A percentile compares a stretch with the other conserved stretches of the same genome.
Evolutionary conservation across 495 filamentous ascomycete genomes (phyloP).

Genomic region (Aspergillus steynii): DNA sequence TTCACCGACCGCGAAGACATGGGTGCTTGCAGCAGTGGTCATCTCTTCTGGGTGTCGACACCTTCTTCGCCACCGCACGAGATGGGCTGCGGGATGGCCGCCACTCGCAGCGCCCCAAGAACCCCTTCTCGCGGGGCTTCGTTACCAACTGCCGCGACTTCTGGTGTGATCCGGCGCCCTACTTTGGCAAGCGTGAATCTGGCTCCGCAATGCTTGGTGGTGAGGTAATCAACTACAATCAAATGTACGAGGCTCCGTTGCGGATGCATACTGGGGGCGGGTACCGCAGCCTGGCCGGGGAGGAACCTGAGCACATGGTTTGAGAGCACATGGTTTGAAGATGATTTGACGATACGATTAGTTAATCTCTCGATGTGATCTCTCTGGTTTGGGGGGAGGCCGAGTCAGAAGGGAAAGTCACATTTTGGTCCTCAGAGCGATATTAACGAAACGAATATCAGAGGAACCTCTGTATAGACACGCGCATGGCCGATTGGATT

Average conservation of each 20-base stretch:
- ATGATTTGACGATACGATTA: constrained; percentile 5
- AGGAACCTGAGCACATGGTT: constrained; percentile 37
- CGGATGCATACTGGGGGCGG: constrained; percentile 55
- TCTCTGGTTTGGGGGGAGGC: background rate
- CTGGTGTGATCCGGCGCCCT: constrained; percentile 84
- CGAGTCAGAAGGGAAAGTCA: no score
- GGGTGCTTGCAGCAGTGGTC: constrained; percentile 78
- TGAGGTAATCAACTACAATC: constrained; percentile 78
- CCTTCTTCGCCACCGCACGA: constrained; percentile 81
- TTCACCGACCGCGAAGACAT: constrained; percentile 45
- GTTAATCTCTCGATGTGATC: background rate
- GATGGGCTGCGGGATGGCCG: constrained; percentile 59
- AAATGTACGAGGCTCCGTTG: constrained; percentile 81
- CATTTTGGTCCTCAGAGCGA: background rate
- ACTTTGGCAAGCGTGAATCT: constrained; percentile 72
- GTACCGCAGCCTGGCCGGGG: constrained; percentile 44
- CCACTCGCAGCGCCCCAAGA: constrained; percentile 54
- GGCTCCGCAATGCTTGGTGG: constrained; percentile 78
- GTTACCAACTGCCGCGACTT: constrained; percentile 92
- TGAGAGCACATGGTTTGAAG: constrained; percentile 33
- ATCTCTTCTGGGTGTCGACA: constrained; percentile 82
- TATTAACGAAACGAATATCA: constrained; percentile 9
- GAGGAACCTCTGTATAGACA: constrained; percentile 4
- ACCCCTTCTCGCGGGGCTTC: constrained; percentile 82
- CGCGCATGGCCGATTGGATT: constrained; percentile 1